Evolutionary conservation across 441 rosid genomes (phyloP), one percentile per base, ranked within the genome.

Genomic region (Brassica balearica): DNA sequence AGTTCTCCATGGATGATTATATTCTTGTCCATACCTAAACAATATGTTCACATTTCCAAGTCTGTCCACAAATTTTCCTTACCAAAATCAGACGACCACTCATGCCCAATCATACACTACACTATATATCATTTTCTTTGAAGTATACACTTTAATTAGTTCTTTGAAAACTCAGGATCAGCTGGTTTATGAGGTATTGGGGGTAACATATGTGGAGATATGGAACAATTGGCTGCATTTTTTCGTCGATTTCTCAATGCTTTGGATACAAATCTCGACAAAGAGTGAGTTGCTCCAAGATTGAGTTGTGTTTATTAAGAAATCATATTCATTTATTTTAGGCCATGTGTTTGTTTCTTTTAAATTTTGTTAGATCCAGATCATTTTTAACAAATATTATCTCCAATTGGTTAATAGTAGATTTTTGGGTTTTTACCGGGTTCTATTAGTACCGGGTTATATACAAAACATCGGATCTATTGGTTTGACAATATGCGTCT

Each of bases 91-190:
- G 8, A 27, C 10, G 66, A 27, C 15, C 65, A 62, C 5, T 62
- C 41, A 62, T 62, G 20, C 41, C 2, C 41, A 62, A 27, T 22
- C 65, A 23, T 64, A 34, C 25, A 34, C 8, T 65, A 11, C n/a
- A 8, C 48, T 65, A 8, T 11, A 17, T 15, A 34, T 34, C 9
- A 15, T 15, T 64, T 15, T 1, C 23, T 32, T 32, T 8, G n/a
- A 59, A 22, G 3, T 23, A 64, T 8, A 8, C n/a, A 15, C 27
- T 29, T 6, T 22, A 15, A 22, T 63, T 55, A 65, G 56, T 38
- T 70, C 61, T 15, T 25, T 14, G 34, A 11, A 71, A 77, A 77
- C 67, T 38, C 41, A 2, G 43, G 71, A 77, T 77, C 76, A 7
- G 66, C 36, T 55, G 63, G 79, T 48, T 68, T 76, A 4, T 17